A percentile compares a stretch with the other conserved stretches of the same genome.
These are phyloP conservation scores for Arthrocladium fulminans DNA, from an alignment of 2,329 filamentous ascomycete species.

Conservation along the genomic window DNA sequence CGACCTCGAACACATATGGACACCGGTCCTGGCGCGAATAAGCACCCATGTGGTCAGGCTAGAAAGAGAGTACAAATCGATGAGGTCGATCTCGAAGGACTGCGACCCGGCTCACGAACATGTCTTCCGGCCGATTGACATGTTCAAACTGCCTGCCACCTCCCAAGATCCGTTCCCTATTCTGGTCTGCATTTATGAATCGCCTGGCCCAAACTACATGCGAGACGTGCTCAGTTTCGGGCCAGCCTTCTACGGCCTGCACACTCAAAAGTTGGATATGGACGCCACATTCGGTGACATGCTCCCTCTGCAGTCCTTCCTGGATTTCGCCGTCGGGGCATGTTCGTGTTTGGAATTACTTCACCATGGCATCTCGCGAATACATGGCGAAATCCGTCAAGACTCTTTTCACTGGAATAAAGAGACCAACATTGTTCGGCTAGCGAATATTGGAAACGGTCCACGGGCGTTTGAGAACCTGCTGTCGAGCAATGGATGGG, in stretches of 20 bases:
- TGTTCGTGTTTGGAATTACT: constrained; percentile 78
- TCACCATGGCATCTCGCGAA: constrained; percentile 77
- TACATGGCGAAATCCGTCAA: constrained; percentile 82
- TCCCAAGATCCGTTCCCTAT: constrained; percentile 62
- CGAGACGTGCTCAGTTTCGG: constrained; percentile 60
- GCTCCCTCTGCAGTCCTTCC: constrained; percentile 65
- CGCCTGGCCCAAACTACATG: constrained; percentile 66
- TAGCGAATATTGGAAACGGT: constrained; percentile 80
- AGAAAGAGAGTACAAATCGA: constrained; percentile 78
- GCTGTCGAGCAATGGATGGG: constrained; percentile 76
- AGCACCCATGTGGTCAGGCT: constrained; percentile 75
- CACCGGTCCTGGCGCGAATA: constrained; percentile 68
- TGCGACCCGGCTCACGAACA: constrained; percentile 66
- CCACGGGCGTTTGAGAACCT: constrained; percentile 84
- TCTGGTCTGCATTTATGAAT: constrained; percentile 71
- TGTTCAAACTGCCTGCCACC: constrained; percentile 60
- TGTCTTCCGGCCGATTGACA: constrained; percentile 71
- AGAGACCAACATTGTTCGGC: constrained; percentile 61
- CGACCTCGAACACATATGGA: constrained; percentile 38
- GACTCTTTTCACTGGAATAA: constrained; percentile 83
- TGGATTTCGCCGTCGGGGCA: constrained; percentile 86
- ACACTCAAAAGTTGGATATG: constrained; percentile 32
- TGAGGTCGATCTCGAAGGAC: constrained; percentile 60
- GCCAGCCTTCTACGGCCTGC: constrained; percentile 59
- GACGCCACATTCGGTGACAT: constrained; percentile 47